These are phyloP conservation scores for Aristolochia contorta DNA, from an alignment of 164 flowering plant genomes.

Conservation along the genomic window DNA sequence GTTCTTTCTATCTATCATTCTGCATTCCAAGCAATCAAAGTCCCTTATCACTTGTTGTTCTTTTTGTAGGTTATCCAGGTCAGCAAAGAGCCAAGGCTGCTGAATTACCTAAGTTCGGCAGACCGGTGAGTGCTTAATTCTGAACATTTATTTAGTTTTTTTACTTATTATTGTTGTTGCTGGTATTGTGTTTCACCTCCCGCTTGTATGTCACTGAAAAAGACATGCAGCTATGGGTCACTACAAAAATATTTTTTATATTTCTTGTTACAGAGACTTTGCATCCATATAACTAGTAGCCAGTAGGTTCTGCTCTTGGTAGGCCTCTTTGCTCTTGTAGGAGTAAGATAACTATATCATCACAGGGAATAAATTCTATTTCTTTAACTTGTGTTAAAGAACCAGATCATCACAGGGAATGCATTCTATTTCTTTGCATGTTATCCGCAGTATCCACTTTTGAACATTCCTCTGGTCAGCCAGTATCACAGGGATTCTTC, in stretches of 20 bases:
- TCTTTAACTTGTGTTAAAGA: not conserved
- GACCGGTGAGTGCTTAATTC: slow-evolving; percentile 50
- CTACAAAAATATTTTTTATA: no score
- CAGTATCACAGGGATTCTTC: not conserved
- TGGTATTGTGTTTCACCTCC: not conserved
- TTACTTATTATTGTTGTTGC: not conserved
- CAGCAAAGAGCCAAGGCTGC: slow-evolving; percentile 66
- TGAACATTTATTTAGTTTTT: not conserved
- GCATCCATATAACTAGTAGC: not conserved
- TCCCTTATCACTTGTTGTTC: no score
- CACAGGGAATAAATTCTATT: no score
- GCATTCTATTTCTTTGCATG: not conserved
- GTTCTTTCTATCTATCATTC: no score
- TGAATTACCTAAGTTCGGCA: slow-evolving; percentile 69
- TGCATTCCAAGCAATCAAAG: no score
- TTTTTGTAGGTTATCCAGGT: slow-evolving; percentile 57
- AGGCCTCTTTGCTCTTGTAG: not conserved
- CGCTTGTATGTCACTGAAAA: no score
- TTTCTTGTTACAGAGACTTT: not conserved
- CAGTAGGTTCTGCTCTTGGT: not conserved
- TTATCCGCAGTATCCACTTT: not conserved
- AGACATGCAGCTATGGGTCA: no score
- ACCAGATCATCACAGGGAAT: no score
- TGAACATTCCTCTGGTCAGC: not conserved
- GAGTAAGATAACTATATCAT: no score